Percentiles rank a stretch among this genome's conserved stretches.
Conservation (phyloP, 1,139 yeast species). For the Waltiozyma sp. region DNA sequence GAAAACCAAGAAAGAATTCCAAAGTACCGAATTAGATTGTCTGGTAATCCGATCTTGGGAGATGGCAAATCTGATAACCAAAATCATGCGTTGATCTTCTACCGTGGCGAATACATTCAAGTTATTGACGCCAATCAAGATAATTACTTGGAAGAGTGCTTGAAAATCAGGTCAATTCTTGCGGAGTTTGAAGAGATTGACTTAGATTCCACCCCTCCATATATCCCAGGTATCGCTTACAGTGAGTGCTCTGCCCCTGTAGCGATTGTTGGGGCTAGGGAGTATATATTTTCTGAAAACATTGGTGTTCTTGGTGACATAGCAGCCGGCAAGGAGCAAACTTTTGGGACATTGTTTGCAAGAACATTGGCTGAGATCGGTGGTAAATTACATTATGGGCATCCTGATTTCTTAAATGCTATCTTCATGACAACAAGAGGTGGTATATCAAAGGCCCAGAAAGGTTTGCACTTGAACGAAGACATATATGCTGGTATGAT, state of each 20-base stretch:
- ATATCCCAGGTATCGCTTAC: slow-evolving; percentile 34
- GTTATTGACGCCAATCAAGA: slow-evolving; percentile 86
- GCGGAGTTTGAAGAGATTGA: slow-evolving; percentile 65
- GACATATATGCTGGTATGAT: slow-evolving; percentile 90
- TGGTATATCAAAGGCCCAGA: slow-evolving; percentile 83
- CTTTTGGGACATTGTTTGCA: slow-evolving; percentile 84
- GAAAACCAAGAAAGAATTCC: slow-evolving; percentile 34
- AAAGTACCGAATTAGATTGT: slow-evolving; percentile 44
- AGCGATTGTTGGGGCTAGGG: slow-evolving; percentile 83
- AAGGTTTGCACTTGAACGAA: slow-evolving; percentile 76
- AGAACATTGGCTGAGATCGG: slow-evolving; percentile 79
- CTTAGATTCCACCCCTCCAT: slow-evolving; percentile 28
- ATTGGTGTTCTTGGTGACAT: slow-evolving; percentile 82
- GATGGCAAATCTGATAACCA: slow-evolving; percentile 89
- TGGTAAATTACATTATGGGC: slow-evolving; percentile 84
- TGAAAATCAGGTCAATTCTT: slow-evolving; percentile 66
- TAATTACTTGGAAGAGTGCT: slow-evolving; percentile 75
- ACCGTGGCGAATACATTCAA: slow-evolving; percentile 81
- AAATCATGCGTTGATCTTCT: slow-evolving; percentile 64
- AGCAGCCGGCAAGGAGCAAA: slow-evolving; percentile 90
- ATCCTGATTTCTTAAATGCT: slow-evolving; percentile 79
- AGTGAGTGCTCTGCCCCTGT: slow-evolving; percentile 38
- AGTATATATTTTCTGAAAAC: slow-evolving; percentile 77
- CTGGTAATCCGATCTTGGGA: slow-evolving; percentile 83
- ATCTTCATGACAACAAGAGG: slow-evolving; percentile 87